phyloP scores from a whole-genome alignment of 2,329 filamentous ascomycete genomes.

The Emmonsiellopsis sp. region DNA sequence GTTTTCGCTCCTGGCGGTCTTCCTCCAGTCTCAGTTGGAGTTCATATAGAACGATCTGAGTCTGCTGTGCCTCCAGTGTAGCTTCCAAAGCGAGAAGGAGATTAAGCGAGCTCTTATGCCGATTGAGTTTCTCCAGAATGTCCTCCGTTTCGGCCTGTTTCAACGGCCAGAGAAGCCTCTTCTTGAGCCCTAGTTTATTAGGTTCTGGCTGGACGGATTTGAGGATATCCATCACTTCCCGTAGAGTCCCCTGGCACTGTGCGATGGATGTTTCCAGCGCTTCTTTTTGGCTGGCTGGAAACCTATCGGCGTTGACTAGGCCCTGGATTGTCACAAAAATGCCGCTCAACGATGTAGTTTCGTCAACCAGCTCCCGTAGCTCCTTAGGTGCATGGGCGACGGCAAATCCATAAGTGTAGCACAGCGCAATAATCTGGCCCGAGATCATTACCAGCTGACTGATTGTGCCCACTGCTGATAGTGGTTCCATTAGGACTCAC shows the following conservation, averaged over 20 bases:
- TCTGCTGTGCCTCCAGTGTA: not conserved
- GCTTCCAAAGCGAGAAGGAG: conserved; percentile 1
- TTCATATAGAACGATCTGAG: conserved; percentile 2
- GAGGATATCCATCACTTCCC: not conserved
- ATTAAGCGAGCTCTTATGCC: conserved; percentile 1
- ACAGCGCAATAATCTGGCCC: not conserved
- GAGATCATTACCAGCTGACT: not conserved
- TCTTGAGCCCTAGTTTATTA: not conserved
- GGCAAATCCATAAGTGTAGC: conserved; percentile 1
- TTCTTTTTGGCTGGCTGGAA: conserved; percentile 1
- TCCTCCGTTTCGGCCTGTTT: not conserved
- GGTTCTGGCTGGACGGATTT: not conserved
- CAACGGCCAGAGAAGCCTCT: conserved; percentile 2
- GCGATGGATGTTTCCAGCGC: not conserved
- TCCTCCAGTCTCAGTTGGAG: not conserved
- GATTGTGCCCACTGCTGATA: not conserved
- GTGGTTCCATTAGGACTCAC: not conserved
- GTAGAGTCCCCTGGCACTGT: conserved; percentile 1
- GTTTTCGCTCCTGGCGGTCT: not conserved
- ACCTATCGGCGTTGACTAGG: conserved; percentile 1
- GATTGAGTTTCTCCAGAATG: not conserved
- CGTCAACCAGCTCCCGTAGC: conserved; percentile 1
- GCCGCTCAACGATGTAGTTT: conserved; percentile 4
- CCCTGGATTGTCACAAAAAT: conserved; percentile 4
- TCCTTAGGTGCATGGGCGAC: not conserved